phyloP scores from a whole-genome alignment of 176 grass and related monocot species.

The Alopecurus myosuroides region DNA sequence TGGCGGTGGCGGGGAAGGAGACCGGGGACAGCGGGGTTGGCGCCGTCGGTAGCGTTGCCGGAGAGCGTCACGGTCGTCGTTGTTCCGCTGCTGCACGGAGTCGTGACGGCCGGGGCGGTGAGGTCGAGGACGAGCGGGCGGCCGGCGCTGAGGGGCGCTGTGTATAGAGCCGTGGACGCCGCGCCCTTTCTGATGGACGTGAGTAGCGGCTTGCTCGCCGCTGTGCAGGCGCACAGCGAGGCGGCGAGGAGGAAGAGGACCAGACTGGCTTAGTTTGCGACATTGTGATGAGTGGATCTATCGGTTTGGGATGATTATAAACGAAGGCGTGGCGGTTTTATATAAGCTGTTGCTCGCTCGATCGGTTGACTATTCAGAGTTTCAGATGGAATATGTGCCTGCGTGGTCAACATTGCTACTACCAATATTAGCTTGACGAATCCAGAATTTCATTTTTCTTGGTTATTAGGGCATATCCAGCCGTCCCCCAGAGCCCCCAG shows the following conservation, averaged over 20 bases:
- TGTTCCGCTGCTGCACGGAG: neutral
- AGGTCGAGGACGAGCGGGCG: conserved; percentile 43
- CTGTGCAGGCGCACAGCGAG: neutral
- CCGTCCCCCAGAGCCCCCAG: no score
- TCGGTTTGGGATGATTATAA: no score
- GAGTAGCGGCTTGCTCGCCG: conserved; percentile 2
- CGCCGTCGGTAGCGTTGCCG: conserved; percentile 53
- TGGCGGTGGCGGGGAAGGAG: conserved; percentile 12
- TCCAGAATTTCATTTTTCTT: no score
- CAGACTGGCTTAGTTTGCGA: neutral
- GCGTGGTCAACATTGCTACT: no score
- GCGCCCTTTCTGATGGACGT: conserved; percentile 36
- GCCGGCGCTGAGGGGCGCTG: neutral
- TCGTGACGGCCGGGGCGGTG: conserved; percentile 30
- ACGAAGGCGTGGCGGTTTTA: no score
- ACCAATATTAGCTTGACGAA: no score
- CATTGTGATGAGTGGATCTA: no score
- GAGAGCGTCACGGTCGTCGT: conserved; percentile 19
- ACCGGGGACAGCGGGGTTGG: conserved; percentile 31
- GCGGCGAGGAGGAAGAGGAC: neutral
- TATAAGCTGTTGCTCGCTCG: no score
- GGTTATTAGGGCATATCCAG: no score
- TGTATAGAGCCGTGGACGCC: conserved; percentile 18
- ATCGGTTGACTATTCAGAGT: no score
- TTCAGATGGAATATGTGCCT: no score